phyloP scores from a whole-genome alignment of 352 stramenopile species.

The Phytopythium oedochilum region DNA sequence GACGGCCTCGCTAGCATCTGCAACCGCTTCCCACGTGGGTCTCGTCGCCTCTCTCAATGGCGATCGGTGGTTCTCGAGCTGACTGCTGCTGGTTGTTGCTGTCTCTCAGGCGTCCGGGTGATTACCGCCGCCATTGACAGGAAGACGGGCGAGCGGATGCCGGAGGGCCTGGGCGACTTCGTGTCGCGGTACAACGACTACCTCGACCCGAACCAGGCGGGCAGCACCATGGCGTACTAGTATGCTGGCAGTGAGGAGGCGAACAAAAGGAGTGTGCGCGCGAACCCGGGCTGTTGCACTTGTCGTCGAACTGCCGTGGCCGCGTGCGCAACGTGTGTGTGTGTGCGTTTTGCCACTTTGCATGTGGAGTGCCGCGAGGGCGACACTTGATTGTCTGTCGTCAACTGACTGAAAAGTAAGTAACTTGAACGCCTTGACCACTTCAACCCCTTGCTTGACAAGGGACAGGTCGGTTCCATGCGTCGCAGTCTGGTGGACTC shows the following conservation, averaged over 20 bases:
- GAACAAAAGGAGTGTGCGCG: background rate
- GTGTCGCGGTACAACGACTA: conserved; percentile 31
- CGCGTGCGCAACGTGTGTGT: too few relatives aligned
- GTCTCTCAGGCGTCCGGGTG: conserved; percentile 24
- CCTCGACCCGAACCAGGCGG: background rate
- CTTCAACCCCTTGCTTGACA: too few relatives aligned
- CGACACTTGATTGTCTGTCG: too few relatives aligned
- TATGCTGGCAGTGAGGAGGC: background rate
- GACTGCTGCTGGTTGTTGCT: background rate
- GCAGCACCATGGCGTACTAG: background rate
- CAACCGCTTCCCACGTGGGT: conserved; percentile 34
- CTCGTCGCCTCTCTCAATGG: background rate
- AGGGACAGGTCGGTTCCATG: too few relatives aligned
- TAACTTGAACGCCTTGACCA: too few relatives aligned
- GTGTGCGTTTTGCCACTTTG: too few relatives aligned
- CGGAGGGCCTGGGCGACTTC: conserved; percentile 38
- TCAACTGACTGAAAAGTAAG: too few relatives aligned
- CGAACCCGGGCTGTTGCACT: too few relatives aligned
- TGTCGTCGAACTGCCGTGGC: too few relatives aligned
- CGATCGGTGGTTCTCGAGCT: background rate
- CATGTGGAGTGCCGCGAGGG: too few relatives aligned
- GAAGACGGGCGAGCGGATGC: conserved; percentile 22
- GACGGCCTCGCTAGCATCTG: conserved; percentile 24
- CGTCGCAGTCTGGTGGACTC: too few relatives aligned
- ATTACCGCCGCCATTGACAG: conserved; percentile 28